Conservation (phyloP, 1,139 yeast genomes). For the Entelexis sorbosivorans region DNA sequence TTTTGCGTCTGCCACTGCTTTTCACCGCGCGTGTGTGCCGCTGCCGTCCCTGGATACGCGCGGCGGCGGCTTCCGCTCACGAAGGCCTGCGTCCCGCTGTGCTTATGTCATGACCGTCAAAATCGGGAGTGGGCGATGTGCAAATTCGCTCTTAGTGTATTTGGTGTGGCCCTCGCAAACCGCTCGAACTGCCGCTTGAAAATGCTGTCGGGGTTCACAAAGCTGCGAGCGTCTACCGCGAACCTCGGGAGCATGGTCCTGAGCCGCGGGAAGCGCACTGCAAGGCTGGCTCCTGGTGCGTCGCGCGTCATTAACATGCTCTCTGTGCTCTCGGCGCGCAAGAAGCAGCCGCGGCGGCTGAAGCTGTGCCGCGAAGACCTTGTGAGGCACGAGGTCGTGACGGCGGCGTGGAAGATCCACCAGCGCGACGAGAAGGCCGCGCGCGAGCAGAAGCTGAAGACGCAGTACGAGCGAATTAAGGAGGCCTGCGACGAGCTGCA, state of each 20-base stretch:
- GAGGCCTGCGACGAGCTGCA: constrained; percentile 69
- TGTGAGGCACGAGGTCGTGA: constrained; percentile 72
- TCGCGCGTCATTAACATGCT: constrained; percentile 47
- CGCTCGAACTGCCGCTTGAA: background rate
- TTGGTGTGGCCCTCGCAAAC: background rate
- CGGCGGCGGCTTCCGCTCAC: too few relatives aligned
- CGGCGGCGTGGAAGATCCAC: constrained; percentile 68
- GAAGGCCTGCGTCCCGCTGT: background rate
- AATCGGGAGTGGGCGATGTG: background rate
- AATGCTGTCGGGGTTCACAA: constrained; percentile 7
- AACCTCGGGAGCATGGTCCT: constrained; percentile 12
- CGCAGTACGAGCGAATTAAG: constrained; percentile 56
- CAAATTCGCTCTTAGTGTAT: background rate
- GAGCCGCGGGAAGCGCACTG: constrained; percentile 23
- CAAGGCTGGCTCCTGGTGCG: constrained; percentile 41
- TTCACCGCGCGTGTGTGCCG: too few relatives aligned
- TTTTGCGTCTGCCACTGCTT: too few relatives aligned
- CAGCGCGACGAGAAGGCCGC: constrained; percentile 38
- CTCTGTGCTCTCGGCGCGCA: constrained; percentile 73
- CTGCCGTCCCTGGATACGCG: too few relatives aligned
- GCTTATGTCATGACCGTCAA: background rate
- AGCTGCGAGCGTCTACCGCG: constrained; percentile 3
- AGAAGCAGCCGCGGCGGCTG: constrained; percentile 75
- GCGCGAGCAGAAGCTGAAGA: constrained; percentile 40
- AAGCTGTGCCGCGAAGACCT: constrained; percentile 71